These are phyloP conservation scores for Hortiboletus campestris DNA, from an alignment of 768 basidiomycete genomes.

Conservation along the genomic window DNA sequence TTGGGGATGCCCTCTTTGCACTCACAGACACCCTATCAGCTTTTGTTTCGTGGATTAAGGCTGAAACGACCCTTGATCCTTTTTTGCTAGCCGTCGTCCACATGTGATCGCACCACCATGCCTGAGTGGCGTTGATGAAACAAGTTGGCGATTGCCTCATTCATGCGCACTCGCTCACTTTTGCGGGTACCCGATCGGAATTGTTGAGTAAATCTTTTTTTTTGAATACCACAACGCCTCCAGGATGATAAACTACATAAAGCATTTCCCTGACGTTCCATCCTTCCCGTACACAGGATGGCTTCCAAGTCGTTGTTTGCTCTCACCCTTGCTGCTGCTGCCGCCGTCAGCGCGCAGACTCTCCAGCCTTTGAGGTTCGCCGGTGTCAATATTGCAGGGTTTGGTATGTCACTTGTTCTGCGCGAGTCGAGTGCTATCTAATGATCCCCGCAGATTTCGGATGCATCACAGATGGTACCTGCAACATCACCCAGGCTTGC, in stretches of 20 bases:
- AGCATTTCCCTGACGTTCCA: not conserved
- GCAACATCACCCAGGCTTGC: constrained; percentile 37
- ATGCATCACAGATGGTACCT: constrained; percentile 45
- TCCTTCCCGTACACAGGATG: constrained; percentile 13
- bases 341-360: constrained; percentile 17
- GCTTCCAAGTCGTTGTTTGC: constrained; percentile 12
- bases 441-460: constrained; percentile 39
- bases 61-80: too few species aligned
- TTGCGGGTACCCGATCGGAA: too few species aligned
- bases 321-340: constrained; percentile 6
- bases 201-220: too few species aligned
- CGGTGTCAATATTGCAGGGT: constrained; percentile 56
- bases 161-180: too few species aligned
- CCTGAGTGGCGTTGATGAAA: too few species aligned
- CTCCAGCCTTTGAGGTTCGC: constrained; percentile 31
- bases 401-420: constrained; percentile 26
- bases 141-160: too few species aligned
- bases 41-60: too few species aligned
- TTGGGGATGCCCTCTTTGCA: too few species aligned
- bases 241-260: constrained; percentile 8
- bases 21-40: too few species aligned
- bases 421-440: not conserved
- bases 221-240: too few species aligned
- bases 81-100: too few species aligned
- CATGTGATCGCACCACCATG: too few species aligned